Evolutionary conservation across 257 asterid genomes (phyloP).

Genomic region (Misopates orontium): DNA sequence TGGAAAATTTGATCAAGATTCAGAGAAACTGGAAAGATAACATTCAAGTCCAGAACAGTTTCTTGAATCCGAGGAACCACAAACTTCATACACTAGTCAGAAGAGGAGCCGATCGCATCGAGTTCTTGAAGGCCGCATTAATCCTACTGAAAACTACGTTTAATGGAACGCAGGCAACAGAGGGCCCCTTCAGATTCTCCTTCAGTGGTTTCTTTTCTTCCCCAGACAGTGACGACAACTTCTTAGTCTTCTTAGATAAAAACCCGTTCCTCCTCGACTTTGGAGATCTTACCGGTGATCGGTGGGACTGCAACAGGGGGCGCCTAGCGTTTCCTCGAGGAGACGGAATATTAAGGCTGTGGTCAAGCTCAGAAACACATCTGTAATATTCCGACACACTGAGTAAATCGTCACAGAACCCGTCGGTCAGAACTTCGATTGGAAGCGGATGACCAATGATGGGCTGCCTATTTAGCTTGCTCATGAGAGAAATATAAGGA

Average conservation of each 20-base stretch:
- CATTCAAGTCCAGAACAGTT: no score
- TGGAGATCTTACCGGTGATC: no score
- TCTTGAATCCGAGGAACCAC: neutral
- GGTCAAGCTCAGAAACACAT: constrained; percentile 61
- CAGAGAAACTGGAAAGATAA: no score
- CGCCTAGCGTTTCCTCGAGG: no score
- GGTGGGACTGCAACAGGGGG: no score
- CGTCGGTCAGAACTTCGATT: constrained; percentile 58
- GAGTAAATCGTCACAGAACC: constrained; percentile 43
- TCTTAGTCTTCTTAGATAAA: constrained; percentile 66
- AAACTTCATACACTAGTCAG: constrained; percentile 33
- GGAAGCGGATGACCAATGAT: constrained; percentile 79
- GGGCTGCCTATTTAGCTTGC: constrained; percentile 65
- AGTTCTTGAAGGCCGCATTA: constrained; percentile 51
- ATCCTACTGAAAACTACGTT: constrained; percentile 67
- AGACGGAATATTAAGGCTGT: constrained; percentile 20
- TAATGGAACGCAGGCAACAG: constrained; percentile 73
- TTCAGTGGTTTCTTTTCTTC: constrained; percentile 46
- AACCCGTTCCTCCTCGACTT: constrained; percentile 1
- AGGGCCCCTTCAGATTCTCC: constrained; percentile 52
- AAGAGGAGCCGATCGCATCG: constrained; percentile 38
- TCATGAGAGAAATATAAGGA: constrained; percentile 71
- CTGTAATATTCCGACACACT: constrained; percentile 41
- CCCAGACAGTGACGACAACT: constrained; percentile 58
- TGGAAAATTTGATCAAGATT: no score